phyloP scores from a whole-genome alignment of 2,329 filamentous ascomycete species.

The Beauveria caledonica region DNA sequence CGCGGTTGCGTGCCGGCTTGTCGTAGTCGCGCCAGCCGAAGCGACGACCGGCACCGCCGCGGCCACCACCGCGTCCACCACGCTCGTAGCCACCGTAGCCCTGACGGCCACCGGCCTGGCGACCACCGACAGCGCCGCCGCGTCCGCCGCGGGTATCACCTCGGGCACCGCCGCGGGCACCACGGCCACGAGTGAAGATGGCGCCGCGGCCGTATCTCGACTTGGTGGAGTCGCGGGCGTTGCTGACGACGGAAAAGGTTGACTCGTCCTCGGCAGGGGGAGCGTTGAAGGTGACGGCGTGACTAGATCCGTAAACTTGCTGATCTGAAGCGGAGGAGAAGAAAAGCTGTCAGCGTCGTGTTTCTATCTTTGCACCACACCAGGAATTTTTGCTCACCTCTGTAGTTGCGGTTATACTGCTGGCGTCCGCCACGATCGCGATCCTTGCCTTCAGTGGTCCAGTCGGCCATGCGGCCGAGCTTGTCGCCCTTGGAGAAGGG shows the following conservation, averaged over 20 bases:
- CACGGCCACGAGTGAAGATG: slow-evolving; percentile 81
- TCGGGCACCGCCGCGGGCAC: slow-evolving; percentile 65
- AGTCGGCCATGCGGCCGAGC: slow-evolving; percentile 97
- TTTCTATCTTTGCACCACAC: too few relatives aligned
- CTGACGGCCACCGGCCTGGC: slow-evolving; percentile 46
- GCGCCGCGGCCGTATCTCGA: slow-evolving; percentile 82
- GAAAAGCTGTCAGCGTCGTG: background rate
- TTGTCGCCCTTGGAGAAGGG: slow-evolving; percentile 99
- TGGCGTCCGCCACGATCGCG: slow-evolving; percentile 69
- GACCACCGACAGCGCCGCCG: slow-evolving; percentile 53
- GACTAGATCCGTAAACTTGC: slow-evolving; percentile 90
- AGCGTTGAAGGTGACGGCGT: slow-evolving; percentile 79
- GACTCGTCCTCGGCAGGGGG: slow-evolving; percentile 92
- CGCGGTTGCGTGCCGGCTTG: slow-evolving; percentile 92
- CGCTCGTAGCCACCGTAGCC: slow-evolving; percentile 52
- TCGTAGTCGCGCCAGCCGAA: slow-evolving; percentile 99
- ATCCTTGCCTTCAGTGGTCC: slow-evolving; percentile 87
- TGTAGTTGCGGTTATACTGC: slow-evolving; percentile 87
- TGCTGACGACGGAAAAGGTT: slow-evolving; percentile 96
- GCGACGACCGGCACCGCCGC: slow-evolving; percentile 68
- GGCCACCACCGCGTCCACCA: slow-evolving; percentile 57
- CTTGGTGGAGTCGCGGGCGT: slow-evolving; percentile 79
- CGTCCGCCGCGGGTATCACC: slow-evolving; percentile 53
- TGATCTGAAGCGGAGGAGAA: slow-evolving; percentile 55
- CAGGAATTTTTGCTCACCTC: slow-evolving; percentile 52